A percentile compares a stretch with the other conserved stretches of the same genome.
Evolutionary conservation across 2,329 filamentous ascomycete genomes (phyloP).

Genomic region (Xylogone sp.): DNA sequence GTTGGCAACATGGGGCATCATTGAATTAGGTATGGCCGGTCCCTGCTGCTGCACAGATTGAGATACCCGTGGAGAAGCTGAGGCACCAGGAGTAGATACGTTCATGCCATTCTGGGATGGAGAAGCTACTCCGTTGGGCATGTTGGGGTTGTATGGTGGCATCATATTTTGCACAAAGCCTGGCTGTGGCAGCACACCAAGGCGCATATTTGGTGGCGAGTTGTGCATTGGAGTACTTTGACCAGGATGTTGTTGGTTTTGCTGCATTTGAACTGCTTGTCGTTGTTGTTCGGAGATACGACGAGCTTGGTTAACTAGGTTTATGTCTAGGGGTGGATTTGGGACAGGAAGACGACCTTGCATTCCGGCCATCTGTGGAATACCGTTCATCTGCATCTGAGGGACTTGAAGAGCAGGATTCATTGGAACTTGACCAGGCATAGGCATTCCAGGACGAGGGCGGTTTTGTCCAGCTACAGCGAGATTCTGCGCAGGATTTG

Average conservation of each 20-base stretch:
- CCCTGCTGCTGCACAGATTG: constrained; percentile 6
- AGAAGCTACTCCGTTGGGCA: constrained; percentile 46
- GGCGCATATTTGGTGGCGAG: constrained; percentile 40
- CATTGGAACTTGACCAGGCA: constrained; percentile 44
- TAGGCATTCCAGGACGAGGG: constrained; percentile 48
- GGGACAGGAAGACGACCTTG: constrained; percentile 54
- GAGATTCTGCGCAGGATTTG: constrained; percentile 5
- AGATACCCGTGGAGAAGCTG: constrained; percentile 24
- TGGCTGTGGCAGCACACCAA: constrained; percentile 19
- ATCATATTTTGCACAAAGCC: constrained; percentile 41
- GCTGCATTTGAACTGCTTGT: constrained; percentile 36
- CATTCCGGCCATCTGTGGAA: constrained; percentile 61
- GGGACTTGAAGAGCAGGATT: constrained; percentile 23
- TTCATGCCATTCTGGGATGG: constrained; percentile 22
- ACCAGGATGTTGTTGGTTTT: constrained; percentile 27
- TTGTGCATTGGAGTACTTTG: constrained; percentile 24
- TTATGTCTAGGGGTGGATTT: constrained; percentile 45
- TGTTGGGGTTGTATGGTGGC: constrained; percentile 46
- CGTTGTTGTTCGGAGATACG: constrained; percentile 62
- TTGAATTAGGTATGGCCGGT: not conserved
- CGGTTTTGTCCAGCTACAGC: constrained; percentile 37
- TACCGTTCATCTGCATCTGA: constrained; percentile 56
- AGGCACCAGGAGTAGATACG: constrained; percentile 16
- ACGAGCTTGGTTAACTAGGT: constrained; percentile 59
- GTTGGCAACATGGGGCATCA: constrained; percentile 9